phyloP scores from a whole-genome alignment of 805 yeast genomes.

The Ogataea trehalophila region DNA sequence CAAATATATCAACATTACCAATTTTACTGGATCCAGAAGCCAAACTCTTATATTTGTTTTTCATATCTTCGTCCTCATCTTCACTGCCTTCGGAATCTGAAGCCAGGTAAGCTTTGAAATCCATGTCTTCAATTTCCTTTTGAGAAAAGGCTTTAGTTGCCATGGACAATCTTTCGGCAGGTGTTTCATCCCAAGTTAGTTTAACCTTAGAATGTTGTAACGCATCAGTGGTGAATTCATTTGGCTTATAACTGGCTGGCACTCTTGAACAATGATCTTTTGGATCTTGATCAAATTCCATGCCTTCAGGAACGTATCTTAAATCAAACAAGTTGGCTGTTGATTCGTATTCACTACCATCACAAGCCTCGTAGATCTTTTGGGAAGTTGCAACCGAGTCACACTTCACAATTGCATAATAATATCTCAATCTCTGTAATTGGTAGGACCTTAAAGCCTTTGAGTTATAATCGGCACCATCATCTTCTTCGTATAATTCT shows the following conservation, averaged over 20 bases:
- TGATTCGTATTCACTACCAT: constrained; percentile 92
- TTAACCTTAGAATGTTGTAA: constrained; percentile 94
- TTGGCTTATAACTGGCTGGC: constrained; percentile 78
- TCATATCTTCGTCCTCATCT: constrained; percentile 37
- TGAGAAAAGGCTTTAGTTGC: constrained; percentile 80
- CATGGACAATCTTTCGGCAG: constrained; percentile 74
- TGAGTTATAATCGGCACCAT: constrained; percentile 78
- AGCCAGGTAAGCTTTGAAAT: constrained; percentile 87
- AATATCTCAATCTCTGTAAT: constrained; percentile 86
- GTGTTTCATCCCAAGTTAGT: constrained; percentile 98
- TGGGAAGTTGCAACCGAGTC: constrained; percentile 69
- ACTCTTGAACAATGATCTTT: constrained; percentile 67
- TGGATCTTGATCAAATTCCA: constrained; percentile 77
- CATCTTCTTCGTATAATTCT: constrained; percentile 72
- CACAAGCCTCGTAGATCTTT: constrained; percentile 78
- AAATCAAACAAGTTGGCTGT: constrained; percentile 93
- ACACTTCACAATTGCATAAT: constrained; percentile 86
- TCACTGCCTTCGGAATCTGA: constrained; percentile 60
- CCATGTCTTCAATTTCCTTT: constrained; percentile 86
- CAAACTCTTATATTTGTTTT: constrained; percentile 58
- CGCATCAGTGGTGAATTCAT: constrained; percentile 84
- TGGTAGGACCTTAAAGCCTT: constrained; percentile 85
- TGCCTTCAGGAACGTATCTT: constrained; percentile 88
- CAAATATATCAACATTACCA: constrained; percentile 14
- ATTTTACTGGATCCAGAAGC: constrained; percentile 34